Evolutionary conservation across 768 basidiomycete genomes (phyloP).

Genomic region (Pholiota molesta): DNA sequence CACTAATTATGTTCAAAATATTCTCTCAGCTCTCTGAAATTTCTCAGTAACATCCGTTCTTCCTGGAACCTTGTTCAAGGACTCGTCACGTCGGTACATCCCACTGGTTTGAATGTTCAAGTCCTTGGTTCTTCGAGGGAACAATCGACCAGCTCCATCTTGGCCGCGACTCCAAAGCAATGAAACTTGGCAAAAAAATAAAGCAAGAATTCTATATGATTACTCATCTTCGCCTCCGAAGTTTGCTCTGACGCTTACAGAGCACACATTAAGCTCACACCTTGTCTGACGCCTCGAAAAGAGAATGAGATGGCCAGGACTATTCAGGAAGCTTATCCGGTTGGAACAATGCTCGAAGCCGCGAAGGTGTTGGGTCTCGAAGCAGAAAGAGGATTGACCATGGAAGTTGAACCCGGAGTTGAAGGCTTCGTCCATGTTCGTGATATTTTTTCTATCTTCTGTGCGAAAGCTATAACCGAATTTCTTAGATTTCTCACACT

Average conservation of each 20-base stretch:
- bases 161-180: slow-evolving; percentile 44
- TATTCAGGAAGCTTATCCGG: slow-evolving; percentile 63
- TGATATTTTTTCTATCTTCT: slow-evolving; percentile 13
- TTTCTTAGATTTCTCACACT: slow-evolving; percentile 83
- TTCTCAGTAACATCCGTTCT: slow-evolving; percentile 80
- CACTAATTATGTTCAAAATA: background rate
- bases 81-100: slow-evolving; percentile 75
- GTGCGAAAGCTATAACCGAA: slow-evolving; percentile 10
- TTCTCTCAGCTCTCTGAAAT: slow-evolving; percentile 69
- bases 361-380: slow-evolving; percentile 79
- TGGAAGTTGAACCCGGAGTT: slow-evolving; percentile 62
- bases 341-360: slow-evolving; percentile 72
- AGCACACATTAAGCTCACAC: slow-evolving; percentile 67
- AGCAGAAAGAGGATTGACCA: slow-evolving; percentile 78
- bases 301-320: slow-evolving; percentile 21
- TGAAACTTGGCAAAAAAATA: slow-evolving; percentile 77
- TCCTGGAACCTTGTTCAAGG: slow-evolving; percentile 85
- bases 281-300: slow-evolving; percentile 34
- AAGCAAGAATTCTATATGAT: slow-evolving; percentile 83
- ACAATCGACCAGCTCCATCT: slow-evolving; percentile 86
- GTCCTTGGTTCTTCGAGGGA: slow-evolving; percentile 89
- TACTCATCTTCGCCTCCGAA: slow-evolving; percentile 74
- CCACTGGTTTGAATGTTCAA: slow-evolving; percentile 83
- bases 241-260: slow-evolving; percentile 79
- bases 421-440: slow-evolving; percentile 89